Percentiles rank a stretch among this genome's conserved stretches.
Conservation (phyloP, 2,329 filamentous ascomycete species). For the Epichloe gansuensis region DNA sequence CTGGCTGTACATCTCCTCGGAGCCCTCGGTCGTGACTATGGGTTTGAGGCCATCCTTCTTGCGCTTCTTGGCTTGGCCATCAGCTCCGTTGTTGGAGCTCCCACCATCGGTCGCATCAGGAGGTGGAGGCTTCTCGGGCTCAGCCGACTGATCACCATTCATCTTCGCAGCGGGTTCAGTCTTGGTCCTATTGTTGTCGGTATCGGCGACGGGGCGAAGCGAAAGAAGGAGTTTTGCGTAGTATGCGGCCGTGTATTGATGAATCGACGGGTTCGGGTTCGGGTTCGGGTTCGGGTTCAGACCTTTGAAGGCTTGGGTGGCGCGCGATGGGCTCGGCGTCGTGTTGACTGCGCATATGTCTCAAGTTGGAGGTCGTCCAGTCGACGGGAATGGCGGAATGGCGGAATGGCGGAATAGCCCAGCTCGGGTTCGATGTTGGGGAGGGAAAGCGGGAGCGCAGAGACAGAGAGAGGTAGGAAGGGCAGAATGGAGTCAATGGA, state of each 20-base stretch:
- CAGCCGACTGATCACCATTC: conserved; percentile 19
- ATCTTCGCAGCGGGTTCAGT: conserved; percentile 9
- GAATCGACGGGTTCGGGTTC: background rate
- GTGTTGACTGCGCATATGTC: background rate
- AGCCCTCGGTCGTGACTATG: conserved; percentile 56
- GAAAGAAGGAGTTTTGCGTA: background rate
- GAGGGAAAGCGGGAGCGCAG: background rate
- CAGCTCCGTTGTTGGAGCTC: conserved; percentile 17
- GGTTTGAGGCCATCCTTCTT: conserved; percentile 65
- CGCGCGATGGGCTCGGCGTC: background rate
- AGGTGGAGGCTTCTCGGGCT: conserved; percentile 18
- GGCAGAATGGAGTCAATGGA: background rate
- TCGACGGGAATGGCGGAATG: background rate
- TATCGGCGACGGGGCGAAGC: background rate
- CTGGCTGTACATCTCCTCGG: background rate
- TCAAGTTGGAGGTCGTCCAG: conserved; percentile 1
- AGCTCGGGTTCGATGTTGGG: background rate
- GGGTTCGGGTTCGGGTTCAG: background rate
- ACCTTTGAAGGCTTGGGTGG: background rate
- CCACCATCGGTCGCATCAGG: conserved; percentile 5
- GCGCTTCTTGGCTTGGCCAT: conserved; percentile 48
- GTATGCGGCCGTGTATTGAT: background rate
- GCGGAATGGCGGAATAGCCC: no score
- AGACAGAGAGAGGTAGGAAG: background rate
- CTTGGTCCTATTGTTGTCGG: background rate